These are phyloP conservation scores for Picea sitchensis DNA, from an alignment of 75 land plant genomes.

Conservation along the genomic window DNA sequence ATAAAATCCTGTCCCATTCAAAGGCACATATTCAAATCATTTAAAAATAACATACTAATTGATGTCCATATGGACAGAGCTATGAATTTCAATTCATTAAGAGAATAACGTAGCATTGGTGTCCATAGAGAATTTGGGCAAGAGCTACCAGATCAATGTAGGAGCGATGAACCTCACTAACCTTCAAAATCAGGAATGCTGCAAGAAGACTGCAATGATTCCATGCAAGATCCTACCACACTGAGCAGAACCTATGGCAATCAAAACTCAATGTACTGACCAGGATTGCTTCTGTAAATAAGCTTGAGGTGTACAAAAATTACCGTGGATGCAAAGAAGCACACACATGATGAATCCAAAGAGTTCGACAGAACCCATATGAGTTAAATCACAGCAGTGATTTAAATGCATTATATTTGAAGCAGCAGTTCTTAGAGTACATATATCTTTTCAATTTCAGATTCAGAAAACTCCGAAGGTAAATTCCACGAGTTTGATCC, in stretches of 20 bases:
- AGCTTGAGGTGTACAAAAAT: neutral
- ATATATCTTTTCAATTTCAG: conserved; percentile 57
- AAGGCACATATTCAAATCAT: too few species aligned
- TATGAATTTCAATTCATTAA: too few species aligned
- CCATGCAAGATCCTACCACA: neutral
- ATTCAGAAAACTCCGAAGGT: conserved; percentile 37
- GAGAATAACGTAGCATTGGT: neutral
- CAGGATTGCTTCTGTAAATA: conserved; percentile 2
- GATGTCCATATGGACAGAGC: too few species aligned
- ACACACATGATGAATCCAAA: neutral
- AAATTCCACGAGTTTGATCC: conserved; percentile 21
- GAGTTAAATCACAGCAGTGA: neutral
- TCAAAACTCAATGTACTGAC: neutral
- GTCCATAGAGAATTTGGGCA: conserved; percentile 9
- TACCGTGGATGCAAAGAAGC: neutral
- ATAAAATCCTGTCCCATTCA: too few species aligned
- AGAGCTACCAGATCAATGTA: neutral
- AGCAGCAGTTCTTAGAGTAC: conserved; percentile 34
- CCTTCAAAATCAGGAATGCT: neutral
- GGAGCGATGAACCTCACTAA: neutral
- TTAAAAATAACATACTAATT: too few species aligned
- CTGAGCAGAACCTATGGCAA: neutral
- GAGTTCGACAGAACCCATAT: neutral
- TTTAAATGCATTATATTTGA: neutral
- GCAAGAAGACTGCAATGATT: neutral